Evolutionary conservation across 2,329 filamentous ascomycete genomes (phyloP).

Genomic region (Aspergillus costaricaensis): DNA sequence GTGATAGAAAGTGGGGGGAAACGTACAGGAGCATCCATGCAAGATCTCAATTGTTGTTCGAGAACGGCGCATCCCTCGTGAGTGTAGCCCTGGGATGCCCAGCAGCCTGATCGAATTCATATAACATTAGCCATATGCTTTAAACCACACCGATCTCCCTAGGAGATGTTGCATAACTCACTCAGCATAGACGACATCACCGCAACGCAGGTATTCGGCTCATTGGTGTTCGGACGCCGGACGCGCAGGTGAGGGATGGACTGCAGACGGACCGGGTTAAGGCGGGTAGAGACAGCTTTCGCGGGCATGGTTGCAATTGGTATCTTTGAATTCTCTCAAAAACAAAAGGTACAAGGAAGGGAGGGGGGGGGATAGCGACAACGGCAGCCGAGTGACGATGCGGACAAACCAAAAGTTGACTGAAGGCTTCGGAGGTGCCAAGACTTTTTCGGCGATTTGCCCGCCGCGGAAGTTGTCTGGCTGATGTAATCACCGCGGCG

Average conservation of each 20-base stretch:
- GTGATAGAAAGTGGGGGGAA: constrained; percentile 1
- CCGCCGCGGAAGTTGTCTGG: constrained; percentile 31
- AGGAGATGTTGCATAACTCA: constrained; percentile 41
- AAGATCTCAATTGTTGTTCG: constrained; percentile 62
- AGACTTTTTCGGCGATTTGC: constrained; percentile 22
- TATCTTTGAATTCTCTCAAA: not conserved
- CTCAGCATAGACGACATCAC: constrained; percentile 69
- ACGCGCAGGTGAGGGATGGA: constrained; percentile 60
- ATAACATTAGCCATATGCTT: too few species aligned
- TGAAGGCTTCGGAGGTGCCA: constrained; percentile 25
- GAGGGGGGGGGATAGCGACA: constrained; percentile 19
- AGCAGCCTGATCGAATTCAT: constrained; percentile 40
- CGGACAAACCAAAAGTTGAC: constrained; percentile 12
- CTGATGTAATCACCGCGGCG: constrained; percentile 30
- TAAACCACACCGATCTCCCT: not conserved
- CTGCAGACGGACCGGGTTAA: constrained; percentile 50
- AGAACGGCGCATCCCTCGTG: constrained; percentile 61
- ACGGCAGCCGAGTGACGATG: constrained; percentile 7
- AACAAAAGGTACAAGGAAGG: not conserved
- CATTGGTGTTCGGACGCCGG: constrained; percentile 62
- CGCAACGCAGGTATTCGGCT: constrained; percentile 65
- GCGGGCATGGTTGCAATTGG: constrained; percentile 42
- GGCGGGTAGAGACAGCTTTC: constrained; percentile 46
- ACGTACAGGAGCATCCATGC: constrained; percentile 79
- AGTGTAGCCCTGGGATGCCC: constrained; percentile 49